phyloP scores from a whole-genome alignment of 305 asterid genomes.

The Coffea humblotiana region DNA sequence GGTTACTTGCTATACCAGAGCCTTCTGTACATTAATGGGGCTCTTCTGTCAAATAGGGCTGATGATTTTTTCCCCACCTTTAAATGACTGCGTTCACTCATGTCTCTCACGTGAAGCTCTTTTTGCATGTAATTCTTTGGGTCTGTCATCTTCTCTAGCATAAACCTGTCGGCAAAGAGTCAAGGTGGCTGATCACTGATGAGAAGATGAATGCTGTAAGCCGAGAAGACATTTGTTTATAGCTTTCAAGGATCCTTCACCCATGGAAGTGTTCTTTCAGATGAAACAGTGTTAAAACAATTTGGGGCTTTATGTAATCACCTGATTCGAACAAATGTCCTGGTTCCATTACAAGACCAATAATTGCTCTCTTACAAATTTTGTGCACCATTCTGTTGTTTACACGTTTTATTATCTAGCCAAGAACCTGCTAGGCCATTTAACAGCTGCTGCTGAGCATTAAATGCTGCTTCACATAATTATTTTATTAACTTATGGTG shows the following conservation, averaged over 20 bases:
- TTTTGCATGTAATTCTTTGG: conserved; percentile 17
- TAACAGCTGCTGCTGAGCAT: too few relatives aligned
- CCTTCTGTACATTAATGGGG: conserved; percentile 32
- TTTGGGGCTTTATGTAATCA: not conserved
- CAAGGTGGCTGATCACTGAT: conserved; percentile 4
- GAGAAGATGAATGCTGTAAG: conserved; percentile 12
- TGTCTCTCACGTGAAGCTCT: conserved; percentile 23
- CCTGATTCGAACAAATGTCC: not conserved
- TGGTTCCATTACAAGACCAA: not conserved
- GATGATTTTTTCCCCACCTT: conserved; percentile 19
- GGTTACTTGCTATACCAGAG: conserved; percentile 9
- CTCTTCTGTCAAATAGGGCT: conserved; percentile 18
- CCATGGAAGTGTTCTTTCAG: not conserved
- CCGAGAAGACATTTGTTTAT: not conserved
- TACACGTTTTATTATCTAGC: not conserved
- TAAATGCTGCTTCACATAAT: too few relatives aligned
- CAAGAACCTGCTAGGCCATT: too few relatives aligned
- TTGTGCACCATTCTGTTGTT: not conserved
- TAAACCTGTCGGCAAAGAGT: not conserved
- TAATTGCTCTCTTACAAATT: not conserved
- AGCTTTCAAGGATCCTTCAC: not conserved
- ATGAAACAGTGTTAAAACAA: too few relatives aligned
- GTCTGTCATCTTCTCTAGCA: conserved; percentile 11
- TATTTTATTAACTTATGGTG: too few relatives aligned
- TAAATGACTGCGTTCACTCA: conserved; percentile 1